A percentile compares a stretch with the other conserved stretches of the same genome.
phyloP scores from a whole-genome alignment of 2,329 filamentous ascomycete species.

The Colletotrichum lentis region DNA sequence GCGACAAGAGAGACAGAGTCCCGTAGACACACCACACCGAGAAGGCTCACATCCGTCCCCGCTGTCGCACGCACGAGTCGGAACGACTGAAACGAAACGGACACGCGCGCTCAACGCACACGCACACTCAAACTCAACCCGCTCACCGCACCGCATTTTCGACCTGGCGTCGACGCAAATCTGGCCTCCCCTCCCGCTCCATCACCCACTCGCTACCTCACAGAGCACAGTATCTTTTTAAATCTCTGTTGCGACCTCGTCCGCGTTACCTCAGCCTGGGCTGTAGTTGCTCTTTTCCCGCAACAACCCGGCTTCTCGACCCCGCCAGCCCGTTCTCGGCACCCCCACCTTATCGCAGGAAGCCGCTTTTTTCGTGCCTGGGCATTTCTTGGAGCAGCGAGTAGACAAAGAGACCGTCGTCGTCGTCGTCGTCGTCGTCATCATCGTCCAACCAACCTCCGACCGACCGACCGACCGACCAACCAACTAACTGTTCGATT shows the following conservation, averaged over 20 bases:
- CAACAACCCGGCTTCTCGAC: conserved; percentile 21
- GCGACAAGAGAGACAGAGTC: neutral
- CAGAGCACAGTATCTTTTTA: too few relatives aligned
- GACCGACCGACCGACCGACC: neutral
- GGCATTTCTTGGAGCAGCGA: conserved; percentile 21
- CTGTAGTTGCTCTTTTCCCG: neutral
- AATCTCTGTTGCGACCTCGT: neutral
- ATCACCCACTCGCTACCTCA: too few relatives aligned
- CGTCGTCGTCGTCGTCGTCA: conserved; percentile 30
- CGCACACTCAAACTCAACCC: conserved; percentile 1
- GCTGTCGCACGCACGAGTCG: conserved; percentile 18
- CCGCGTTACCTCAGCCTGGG: neutral
- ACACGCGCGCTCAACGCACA: conserved; percentile 15
- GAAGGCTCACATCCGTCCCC: neutral
- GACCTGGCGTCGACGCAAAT: conserved; percentile 10
- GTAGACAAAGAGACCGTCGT: conserved; percentile 20
- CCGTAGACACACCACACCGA: too few relatives aligned
- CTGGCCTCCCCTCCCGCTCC: neutral
- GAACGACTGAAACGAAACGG: conserved; percentile 21
- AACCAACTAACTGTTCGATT: neutral
- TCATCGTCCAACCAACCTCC: conserved; percentile 24
- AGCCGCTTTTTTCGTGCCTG: conserved; percentile 29
- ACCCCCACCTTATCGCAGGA: conserved; percentile 37
- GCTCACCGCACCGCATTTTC: conserved; percentile 5
- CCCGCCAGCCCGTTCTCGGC: conserved; percentile 36